Base-by-base conservation (phyloP, 2,329 filamentous ascomycete species). In the Aspergillus sclerotialis region DNA sequence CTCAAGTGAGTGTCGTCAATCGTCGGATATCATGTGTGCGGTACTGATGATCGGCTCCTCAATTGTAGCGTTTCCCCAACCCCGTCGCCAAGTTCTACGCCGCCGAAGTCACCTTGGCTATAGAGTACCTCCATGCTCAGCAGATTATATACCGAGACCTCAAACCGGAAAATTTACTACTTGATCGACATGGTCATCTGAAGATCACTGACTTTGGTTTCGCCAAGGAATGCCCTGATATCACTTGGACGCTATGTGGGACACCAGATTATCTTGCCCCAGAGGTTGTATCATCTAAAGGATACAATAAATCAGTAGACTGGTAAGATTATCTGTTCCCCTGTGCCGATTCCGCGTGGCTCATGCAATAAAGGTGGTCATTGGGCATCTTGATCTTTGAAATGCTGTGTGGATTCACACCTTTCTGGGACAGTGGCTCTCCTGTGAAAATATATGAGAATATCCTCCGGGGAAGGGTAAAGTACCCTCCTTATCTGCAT, bases 381-480 rank as follows among this genome's bases (percentile, higher is more conserved):
- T 74, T 98, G 38, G 92, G 92, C 29, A 96, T 98, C 58, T 70
- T 98, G 50, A 96, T 98, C 61, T 98, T 95, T 63, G 92, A 98
- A 72, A 98, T 98, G 92, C 77, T 98, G 24, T 96, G 92, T 59
- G 92, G 92, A 17, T 98, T 95, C 65, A 98, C 92, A 4, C 92
- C 92, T 4, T 98, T 98, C 70, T 98, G 92, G 90, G 92, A 98
- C 61, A 86, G 85, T 52, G 92, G 90, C 36, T 94, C 87, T 28
- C 90, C 92, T 3, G 94, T 98, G 78, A 95, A 94, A 67, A 98
- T 98, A 55, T 98, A 98, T 68, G 92, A 98, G 69, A 98, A 98
- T 61, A 98, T 98, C 54, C 76, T 98, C 45, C 89, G 88, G 56
- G 92, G 90, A 40, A 82, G 84, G 52, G 85, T 98, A 63, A 96